Conservation (phyloP, 2,329 filamentous ascomycete genomes). For the Plenodomus biglobosus region DNA sequence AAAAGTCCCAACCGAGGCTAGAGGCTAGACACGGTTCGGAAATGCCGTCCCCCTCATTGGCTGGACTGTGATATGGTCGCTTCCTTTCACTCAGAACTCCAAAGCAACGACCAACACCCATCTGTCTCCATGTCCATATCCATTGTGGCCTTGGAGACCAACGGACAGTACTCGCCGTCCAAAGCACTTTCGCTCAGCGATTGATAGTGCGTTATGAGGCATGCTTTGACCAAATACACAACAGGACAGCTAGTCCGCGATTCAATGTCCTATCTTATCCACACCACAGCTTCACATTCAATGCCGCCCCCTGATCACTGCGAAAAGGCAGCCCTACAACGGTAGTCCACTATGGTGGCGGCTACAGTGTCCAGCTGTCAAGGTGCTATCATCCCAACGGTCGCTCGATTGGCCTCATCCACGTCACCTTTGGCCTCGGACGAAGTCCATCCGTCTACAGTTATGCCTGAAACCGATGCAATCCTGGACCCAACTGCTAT, state of each 20-base stretch:
- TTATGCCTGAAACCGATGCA: slow-evolving; percentile 1
- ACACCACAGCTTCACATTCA: too few species aligned
- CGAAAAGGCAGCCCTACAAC: background rate
- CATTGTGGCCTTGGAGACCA: too few species aligned
- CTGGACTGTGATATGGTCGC: background rate
- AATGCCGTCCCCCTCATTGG: slow-evolving; percentile 27
- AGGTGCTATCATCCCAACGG: background rate
- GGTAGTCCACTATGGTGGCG: too few species aligned
- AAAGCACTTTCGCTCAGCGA: too few species aligned
- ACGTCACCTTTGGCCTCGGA: background rate
- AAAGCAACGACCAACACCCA: background rate
- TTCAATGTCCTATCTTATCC: too few species aligned
- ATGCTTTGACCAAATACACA: too few species aligned
- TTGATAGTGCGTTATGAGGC: too few species aligned
- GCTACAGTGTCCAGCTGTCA: too few species aligned
- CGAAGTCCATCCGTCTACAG: background rate
- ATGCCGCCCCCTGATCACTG: too few species aligned
- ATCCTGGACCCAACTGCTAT: background rate
- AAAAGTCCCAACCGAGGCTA: slow-evolving; percentile 28
- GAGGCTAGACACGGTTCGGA: slow-evolving; percentile 30
- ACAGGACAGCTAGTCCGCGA: too few species aligned
- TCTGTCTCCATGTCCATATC: too few species aligned
- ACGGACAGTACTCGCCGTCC: too few species aligned
- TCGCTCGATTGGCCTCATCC: background rate
- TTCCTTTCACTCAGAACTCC: background rate